Conservation (phyloP, 139 green algal genomes). For the Coelastrella sp. region DNA sequence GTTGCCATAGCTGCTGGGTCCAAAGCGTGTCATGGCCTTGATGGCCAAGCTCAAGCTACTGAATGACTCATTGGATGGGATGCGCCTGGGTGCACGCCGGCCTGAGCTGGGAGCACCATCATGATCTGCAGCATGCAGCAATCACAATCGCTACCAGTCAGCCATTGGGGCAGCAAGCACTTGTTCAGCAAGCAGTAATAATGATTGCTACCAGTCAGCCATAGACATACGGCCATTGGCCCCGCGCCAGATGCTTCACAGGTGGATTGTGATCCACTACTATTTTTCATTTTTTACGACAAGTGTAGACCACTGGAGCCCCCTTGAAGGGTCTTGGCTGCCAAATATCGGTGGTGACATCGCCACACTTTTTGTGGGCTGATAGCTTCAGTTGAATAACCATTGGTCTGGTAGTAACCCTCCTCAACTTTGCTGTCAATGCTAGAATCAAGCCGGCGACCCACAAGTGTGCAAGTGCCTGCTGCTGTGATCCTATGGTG, state of each 20-base stretch:
- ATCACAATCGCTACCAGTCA: no score
- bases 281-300: not conserved
- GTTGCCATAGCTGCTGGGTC: constrained; percentile 45
- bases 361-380: not conserved
- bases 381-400: not conserved
- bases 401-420: not conserved
- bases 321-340: not conserved
- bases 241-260: no score
- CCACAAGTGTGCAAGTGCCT: no score
- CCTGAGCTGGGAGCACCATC: not conserved
- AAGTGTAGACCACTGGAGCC: not conserved
- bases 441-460: no score
- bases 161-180: no score
- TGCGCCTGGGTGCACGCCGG: not conserved
- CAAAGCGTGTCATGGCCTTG: constrained; percentile 58
- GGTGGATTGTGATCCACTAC: no score
- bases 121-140: not conserved
- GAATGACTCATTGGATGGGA: constrained; percentile 35
- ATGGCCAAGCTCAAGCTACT: constrained; percentile 44
- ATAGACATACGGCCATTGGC: no score
- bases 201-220: no score
- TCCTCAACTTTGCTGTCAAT: constrained; percentile 9
- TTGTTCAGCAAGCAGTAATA: no score
- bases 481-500: no score
- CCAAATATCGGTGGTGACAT: no score